Evolutionary conservation across 2,329 filamentous ascomycete species (phyloP).

Genomic region (Beauveria pseudobassiana): DNA sequence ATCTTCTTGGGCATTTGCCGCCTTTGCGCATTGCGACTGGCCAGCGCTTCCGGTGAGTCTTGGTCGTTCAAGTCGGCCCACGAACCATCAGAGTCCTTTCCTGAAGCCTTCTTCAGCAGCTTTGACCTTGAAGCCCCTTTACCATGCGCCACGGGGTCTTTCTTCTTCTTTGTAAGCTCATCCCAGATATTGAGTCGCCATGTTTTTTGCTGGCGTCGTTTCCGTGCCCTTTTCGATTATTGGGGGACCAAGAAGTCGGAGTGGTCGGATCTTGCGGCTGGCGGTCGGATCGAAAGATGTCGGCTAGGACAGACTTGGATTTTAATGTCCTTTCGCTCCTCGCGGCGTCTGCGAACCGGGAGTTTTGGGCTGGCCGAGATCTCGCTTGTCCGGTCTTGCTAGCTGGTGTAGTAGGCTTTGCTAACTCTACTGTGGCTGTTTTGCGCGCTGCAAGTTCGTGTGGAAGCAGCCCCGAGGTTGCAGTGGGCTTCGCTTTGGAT

Average conservation of each 20-base stretch:
- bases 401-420: conserved; percentile 15
- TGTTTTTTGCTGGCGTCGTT: neutral
- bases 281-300: conserved; percentile 20
- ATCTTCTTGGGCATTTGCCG: conserved; percentile 5
- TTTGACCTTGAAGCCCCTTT: neutral
- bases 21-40: neutral
- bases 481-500: conserved; percentile 14
- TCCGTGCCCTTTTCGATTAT: conserved; percentile 18
- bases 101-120: neutral
- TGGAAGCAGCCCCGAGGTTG: conserved; percentile 25
- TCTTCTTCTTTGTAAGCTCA: conserved; percentile 13
- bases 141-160: neutral
- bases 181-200: conserved; percentile 13
- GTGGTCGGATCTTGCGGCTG: conserved; percentile 9
- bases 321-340: conserved; percentile 3
- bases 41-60: neutral
- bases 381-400: neutral
- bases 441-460: conserved; percentile 31
- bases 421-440: conserved; percentile 11
- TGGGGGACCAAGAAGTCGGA: neutral
- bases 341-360: neutral
- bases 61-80: conserved; percentile 17
- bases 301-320: conserved; percentile 24
- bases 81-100: conserved; percentile 7
- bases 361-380: conserved; percentile 4